Percentiles rank a stretch among this genome's conserved stretches.
phyloP scores from a whole-genome alignment of 2,329 filamentous ascomycete species.

The Coniosporium tulheliwenetii region DNA sequence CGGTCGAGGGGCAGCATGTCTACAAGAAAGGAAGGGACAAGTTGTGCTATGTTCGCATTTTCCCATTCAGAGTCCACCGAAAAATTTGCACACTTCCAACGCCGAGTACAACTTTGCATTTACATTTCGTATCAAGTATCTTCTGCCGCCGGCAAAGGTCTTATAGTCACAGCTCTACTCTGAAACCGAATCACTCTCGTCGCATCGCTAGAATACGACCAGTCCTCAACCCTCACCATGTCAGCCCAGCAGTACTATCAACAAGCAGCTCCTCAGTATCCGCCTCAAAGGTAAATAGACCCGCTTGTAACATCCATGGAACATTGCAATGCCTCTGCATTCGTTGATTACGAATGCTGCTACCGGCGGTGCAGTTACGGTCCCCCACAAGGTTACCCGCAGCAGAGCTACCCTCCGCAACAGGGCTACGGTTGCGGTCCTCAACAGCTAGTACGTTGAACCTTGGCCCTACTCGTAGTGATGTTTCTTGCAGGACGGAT shows the following conservation, averaged over 20 bases:
- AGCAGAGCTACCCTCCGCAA: constrained; percentile 12
- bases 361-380: constrained; percentile 12
- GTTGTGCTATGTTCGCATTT: no score
- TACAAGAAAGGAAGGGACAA: no score
- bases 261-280: constrained; percentile 17
- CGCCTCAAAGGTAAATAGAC: constrained; percentile 21
- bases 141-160: no score
- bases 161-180: no score
- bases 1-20: no score
- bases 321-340: background rate
- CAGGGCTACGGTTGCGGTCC: constrained; percentile 12
- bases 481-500: background rate
- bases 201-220: no score
- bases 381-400: constrained; percentile 8
- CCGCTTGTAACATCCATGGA: background rate
- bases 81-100: no score
- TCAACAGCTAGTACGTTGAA: background rate
- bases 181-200: no score
- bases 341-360: constrained; percentile 1
- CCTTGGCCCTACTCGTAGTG: background rate
- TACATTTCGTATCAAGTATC: no score
- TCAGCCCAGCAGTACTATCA: constrained; percentile 25
- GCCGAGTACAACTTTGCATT: no score
- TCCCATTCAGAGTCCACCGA: no score
- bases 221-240: constrained; percentile 14